Conservation (phyloP, 73 alveolate genomes). For the Paramecium bursaria region DNA sequence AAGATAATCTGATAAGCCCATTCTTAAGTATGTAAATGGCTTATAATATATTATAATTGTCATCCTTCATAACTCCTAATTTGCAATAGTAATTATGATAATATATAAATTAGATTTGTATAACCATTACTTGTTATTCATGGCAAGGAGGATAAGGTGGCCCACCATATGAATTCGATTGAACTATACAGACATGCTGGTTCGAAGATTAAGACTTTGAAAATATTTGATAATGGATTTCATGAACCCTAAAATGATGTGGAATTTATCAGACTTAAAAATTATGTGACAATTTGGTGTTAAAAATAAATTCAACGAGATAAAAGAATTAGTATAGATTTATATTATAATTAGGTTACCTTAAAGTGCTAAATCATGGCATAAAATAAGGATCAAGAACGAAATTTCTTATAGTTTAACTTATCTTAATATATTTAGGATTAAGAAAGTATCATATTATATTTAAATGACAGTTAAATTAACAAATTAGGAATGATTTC, state of each 20-base stretch:
- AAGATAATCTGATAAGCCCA: constrained; percentile 1
- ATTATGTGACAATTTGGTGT: constrained; percentile 13
- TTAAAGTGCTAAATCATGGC: background rate
- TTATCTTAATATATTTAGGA: background rate
- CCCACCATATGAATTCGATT: constrained; percentile 53
- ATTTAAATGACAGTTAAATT: too few species aligned
- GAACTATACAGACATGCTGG: constrained; percentile 39
- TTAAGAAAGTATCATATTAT: background rate
- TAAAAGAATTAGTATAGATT: constrained; percentile 59
- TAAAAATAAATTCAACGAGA: constrained; percentile 8
- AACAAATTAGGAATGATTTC: background rate
- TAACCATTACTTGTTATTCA: constrained; percentile 22
- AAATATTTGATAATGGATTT: constrained; percentile 56
- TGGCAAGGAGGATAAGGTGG: constrained; percentile 59
- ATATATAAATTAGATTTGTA: background rate
- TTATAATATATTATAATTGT: constrained; percentile 2
- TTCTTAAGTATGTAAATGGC: constrained; percentile 49
- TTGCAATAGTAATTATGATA: background rate
- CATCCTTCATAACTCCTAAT: constrained; percentile 15
- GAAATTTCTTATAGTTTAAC: background rate
- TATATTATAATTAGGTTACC: too few species aligned
- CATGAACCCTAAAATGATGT: constrained; percentile 49
- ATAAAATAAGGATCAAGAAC: background rate
- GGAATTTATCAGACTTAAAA: constrained; percentile 40
- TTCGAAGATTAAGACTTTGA: constrained; percentile 7